Percentiles rank a stretch among this genome's conserved stretches.
phyloP scores from a whole-genome alignment of 805 yeast species.

The Candida vartiovaarae region DNA sequence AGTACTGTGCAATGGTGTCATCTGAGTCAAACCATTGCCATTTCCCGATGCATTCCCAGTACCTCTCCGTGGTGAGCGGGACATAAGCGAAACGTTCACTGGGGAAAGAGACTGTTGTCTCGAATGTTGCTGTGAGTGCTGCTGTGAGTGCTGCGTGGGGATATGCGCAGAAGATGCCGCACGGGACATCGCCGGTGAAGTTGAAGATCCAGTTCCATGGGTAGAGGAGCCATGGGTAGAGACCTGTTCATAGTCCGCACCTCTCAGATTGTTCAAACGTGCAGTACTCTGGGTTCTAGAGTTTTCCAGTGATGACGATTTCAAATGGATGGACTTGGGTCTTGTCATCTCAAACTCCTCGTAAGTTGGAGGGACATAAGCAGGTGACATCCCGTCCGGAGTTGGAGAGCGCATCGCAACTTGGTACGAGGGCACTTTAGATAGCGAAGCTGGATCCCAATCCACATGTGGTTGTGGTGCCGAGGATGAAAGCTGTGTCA shows the following conservation, averaged over 20 bases:
- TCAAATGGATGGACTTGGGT: conserved; percentile 23
- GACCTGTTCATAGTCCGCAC: conserved; percentile 5
- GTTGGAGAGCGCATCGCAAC: conserved; percentile 61
- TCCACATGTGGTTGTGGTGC: conserved; percentile 19
- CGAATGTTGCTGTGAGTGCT: neutral
- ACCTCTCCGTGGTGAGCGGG: neutral
- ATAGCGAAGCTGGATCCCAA: conserved; percentile 40
- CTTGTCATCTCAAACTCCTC: conserved; percentile 16
- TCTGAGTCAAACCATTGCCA: neutral
- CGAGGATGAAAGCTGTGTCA: neutral
- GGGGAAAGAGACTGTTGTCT: neutral
- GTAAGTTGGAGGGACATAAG: conserved; percentile 33
- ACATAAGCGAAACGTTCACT: neutral
- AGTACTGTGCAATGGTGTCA: conserved; percentile 1
- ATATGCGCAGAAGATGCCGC: neutral
- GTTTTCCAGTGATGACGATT: conserved; percentile 20
- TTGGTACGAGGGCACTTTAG: conserved; percentile 78
- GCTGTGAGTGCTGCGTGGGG: neutral
- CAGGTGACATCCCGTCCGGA: conserved; percentile 59
- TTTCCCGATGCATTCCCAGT: no score
- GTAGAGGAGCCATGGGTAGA: neutral
- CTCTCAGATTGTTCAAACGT: conserved; percentile 16
- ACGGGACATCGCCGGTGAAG: neutral
- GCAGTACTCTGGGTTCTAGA: conserved; percentile 23
- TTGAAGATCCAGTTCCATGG: neutral